Evolutionary conservation across 805 yeast species (phyloP), one percentile per base, ranked within the genome.

Genomic region (Candida maris): DNA sequence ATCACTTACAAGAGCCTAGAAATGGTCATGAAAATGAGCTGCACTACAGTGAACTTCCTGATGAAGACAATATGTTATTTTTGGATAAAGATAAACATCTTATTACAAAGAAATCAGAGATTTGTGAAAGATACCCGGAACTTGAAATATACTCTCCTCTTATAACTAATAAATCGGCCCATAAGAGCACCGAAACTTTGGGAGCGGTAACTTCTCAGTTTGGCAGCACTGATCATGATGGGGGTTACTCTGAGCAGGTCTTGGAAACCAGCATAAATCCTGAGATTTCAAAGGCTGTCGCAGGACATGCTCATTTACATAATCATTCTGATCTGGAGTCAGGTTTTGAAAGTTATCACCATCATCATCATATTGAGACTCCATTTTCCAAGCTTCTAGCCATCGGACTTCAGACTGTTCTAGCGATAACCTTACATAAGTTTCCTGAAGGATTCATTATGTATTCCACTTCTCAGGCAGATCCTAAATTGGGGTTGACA

Each of bases 381-480:
- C 89, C 93, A 1, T 64, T 81, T 13, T 81, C 94, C 0, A 71
- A 85, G 39, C 62, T 91, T n/a, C 61, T 91, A 8, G 76, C 95
- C 4, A 87, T 91, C 39, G 97, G 96, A 3, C 58, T 93, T 16
- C 97, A 93, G 58, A 91, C 97, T 0, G 79, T 89, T 5, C 57
- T 89, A 34, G 97, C 95, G 0, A 77, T 91, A 19, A 75, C 94
- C 0, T 62, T 93, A 19, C 98, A 91, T 63, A 89, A 93, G 57
- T 70, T 91, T 18, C 98, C 98, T 0, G 98, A 91, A 61, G 98
- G 98, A 0, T 85, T 91, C 52, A 79, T 91, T 37, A 82, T 94
- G 30, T 91, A 76, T 57, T 84, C 83, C 22, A 88, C 93, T 0
- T 71, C 87, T 2, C 65, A 67, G 39, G 79, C 78, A 0, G 85